Conservation (phyloP, 2,329 filamentous ascomycete genomes). For the Talaromyces sp. region DNA sequence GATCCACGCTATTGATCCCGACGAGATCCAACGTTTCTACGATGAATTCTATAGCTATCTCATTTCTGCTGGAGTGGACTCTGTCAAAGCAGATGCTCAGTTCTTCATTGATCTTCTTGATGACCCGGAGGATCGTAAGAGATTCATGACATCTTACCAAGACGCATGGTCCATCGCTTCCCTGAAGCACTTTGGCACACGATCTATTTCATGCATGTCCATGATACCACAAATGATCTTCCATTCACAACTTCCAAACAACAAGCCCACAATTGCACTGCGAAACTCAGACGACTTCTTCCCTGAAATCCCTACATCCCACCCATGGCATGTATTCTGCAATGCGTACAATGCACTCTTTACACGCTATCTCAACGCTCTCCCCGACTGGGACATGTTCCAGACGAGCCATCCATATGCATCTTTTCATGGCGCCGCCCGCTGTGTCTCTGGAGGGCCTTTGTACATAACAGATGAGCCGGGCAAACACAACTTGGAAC, state of each 20-base stretch:
- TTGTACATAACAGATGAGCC: conserved; percentile 93
- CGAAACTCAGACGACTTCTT: conserved; percentile 93
- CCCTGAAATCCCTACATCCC: conserved; percentile 75
- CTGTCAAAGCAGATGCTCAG: conserved; percentile 91
- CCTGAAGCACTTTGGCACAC: conserved; percentile 74
- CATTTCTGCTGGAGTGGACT: conserved; percentile 71
- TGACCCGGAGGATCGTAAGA: conserved; percentile 68
- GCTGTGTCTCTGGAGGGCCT: conserved; percentile 86
- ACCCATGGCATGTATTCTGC: conserved; percentile 93
- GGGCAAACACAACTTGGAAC: conserved; percentile 72
- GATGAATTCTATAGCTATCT: conserved; percentile 90
- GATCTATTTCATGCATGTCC: conserved; percentile 92
- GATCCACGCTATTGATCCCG: conserved; percentile 72
- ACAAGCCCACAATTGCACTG: conserved; percentile 71
- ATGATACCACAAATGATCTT: conserved; percentile 85
- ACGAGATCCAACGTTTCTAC: conserved; percentile 77
- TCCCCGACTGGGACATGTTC: conserved; percentile 85
- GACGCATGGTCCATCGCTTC: conserved; percentile 82
- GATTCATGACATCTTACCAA: conserved; percentile 74
- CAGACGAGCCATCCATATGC: conserved; percentile 71
- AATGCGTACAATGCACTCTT: conserved; percentile 89
- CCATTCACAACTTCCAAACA: conserved; percentile 77
- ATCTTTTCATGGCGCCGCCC: conserved; percentile 83
- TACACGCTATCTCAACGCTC: conserved; percentile 78
- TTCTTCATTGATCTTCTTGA: conserved; percentile 80